Evolutionary conservation across 371 early-diverging fungal genomes (phyloP).

Genomic region (Lichtheimia hyalospora): DNA sequence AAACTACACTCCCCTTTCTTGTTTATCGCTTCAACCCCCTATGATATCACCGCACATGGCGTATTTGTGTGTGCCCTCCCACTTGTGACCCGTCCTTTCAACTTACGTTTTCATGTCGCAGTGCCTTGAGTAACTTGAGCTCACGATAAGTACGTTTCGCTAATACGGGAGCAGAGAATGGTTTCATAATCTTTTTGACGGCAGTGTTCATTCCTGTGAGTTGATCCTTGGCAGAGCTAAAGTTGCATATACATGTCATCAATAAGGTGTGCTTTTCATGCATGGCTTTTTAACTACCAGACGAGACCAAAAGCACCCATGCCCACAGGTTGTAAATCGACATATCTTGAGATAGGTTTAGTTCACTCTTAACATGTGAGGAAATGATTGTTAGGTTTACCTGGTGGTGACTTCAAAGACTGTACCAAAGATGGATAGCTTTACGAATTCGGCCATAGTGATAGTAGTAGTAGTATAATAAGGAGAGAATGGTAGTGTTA

Average conservation of each 20-base stretch:
- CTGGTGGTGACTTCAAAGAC: slow-evolving; percentile 91
- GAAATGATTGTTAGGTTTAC: slow-evolving; percentile 30
- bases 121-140: slow-evolving; percentile 85
- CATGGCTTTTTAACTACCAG: slow-evolving; percentile 61
- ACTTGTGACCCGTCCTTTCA: not conserved
- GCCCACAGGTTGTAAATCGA: slow-evolving; percentile 90
- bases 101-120: slow-evolving; percentile 84
- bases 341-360: slow-evolving; percentile 58
- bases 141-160: slow-evolving; percentile 95
- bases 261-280: not conserved
- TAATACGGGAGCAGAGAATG: slow-evolving; percentile 86
- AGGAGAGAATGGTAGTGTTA: too few species aligned
- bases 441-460: slow-evolving; percentile 81
- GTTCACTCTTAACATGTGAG: not conserved
- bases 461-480: too few species aligned
- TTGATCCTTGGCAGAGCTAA: slow-evolving; percentile 87
- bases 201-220: slow-evolving; percentile 83
- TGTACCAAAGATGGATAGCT: slow-evolving; percentile 88
- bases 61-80: too few species aligned
- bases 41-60: too few species aligned
- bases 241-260: too few species aligned
- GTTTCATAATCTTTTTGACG: slow-evolving; percentile 94
- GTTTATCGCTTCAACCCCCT: too few species aligned
- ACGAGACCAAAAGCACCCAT: slow-evolving; percentile 97
- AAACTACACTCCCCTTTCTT: too few species aligned